Evolutionary conservation across 768 basidiomycete species (phyloP), one percentile per base, ranked within the genome.

Genomic region (Amanita exitialis): DNA sequence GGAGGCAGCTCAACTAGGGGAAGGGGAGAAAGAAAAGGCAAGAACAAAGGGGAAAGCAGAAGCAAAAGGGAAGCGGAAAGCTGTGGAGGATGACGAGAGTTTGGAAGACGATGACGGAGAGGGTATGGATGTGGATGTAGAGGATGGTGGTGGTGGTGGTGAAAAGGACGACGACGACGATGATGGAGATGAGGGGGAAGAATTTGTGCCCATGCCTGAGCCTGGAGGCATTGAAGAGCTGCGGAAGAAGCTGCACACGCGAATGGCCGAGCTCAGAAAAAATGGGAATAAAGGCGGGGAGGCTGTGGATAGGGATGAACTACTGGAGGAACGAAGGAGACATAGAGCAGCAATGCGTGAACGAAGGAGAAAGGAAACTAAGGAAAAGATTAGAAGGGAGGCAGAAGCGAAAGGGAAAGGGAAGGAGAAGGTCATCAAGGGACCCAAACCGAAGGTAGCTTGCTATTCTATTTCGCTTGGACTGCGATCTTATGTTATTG

Each of bases 291-390:
- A 12, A 6, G 61, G 59, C 23, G 64, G 60, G 2, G 76, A 78
- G 59, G 71, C 79, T 8, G 76, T 73, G 5, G 83, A 83, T 60
- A 82, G 78, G 61, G 93, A 97, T 61, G 90, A 82, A 54, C 63
- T 97, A 42, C 63, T 97, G 47, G 87, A 91, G 60, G 87, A 91
- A 64, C 73, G 87, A 48, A 70, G 92, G 54, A 66, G 67, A 57
- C 82, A 89, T 59, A 72, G 91, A 4, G 93, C 85, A 0, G 80
- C 83, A 30, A 74, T 96, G 74, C 75, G 93, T 18, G 94, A 97
- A 66, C 77, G 82, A 52, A 70, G 95, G 57, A 69, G 93, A 61
- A 88, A 86, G 60, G 86, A 89, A 70, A 89, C 88, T 6, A 86
- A 76, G 62, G 92, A 93, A 67, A 86, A 89, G 67, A 87, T 82